Base-by-base conservation (phyloP, 2,329 filamentous ascomycete genomes). In the Talaromyces sp. region DNA sequence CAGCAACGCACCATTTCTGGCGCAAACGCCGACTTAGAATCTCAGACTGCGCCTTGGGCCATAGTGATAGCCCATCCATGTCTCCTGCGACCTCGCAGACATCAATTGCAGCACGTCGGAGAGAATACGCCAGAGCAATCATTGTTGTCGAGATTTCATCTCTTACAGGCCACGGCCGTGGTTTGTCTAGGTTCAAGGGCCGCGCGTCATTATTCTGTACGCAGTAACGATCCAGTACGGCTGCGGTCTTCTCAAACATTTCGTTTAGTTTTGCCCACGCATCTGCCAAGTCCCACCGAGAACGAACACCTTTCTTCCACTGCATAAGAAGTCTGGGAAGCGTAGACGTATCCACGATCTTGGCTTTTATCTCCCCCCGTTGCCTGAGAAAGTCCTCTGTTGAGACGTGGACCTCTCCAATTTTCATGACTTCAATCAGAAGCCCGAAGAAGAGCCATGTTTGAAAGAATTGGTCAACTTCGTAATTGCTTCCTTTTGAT, bases 391-490 rank as follows among this genome's bases (percentile, higher is more conserved):
- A 63, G 32, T 62, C 61, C 14, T 63, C 61, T 13, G 62, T 62
- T 11, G 38, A 41, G 13, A 38, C 59, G 2, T 21, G 13, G 19
- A 64, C 55, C 2, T 38, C 55, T 1, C 63, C 63, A 1, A 63
- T 10, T 38, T 50, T 46, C 24, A 63, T 9, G 7, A 64, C 59
- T 14, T 63, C 63, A 17, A 64, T 64, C 9, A 53, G 58, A 27
- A 69, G 59, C 2, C 66, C 66, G 58, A 68, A 68, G 59, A 65
- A 68, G 8, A 68, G 64, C 66, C 65, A 68, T 26, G 65, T 65
- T 68, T n/a, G 66, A 26, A 68, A 64, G 54, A 68, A 68, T 14
- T 63, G 55, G 38, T 65, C 65, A 11, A 63, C 61, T 19, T 62
- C 31, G 4, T 14, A 14, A 7, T 31, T 43, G 27, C 2, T 17